Evolutionary conservation across 2,329 filamentous ascomycete species (phyloP).

Genomic region (Diplodia sapinea): DNA sequence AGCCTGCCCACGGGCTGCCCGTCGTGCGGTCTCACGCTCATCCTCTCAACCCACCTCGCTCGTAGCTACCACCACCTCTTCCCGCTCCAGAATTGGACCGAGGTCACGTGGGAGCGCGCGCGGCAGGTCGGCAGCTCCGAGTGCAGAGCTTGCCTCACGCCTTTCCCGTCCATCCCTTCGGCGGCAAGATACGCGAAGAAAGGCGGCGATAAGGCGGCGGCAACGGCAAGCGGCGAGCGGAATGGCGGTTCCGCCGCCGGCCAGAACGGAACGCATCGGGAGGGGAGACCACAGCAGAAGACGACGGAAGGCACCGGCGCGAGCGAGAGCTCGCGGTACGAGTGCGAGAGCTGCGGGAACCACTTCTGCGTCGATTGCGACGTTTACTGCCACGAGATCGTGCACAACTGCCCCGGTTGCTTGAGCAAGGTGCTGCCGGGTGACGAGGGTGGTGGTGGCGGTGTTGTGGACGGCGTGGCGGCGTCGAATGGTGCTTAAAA

Average conservation of each 20-base stretch:
- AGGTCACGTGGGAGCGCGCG: constrained; percentile 83
- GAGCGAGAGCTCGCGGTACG: constrained; percentile 86
- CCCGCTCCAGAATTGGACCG: constrained; percentile 79
- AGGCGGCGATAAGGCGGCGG: not conserved
- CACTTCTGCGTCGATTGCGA: constrained; percentile 99
- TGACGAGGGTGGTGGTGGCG: not conserved
- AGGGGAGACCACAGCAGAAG: constrained; percentile 34
- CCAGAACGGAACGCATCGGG: constrained; percentile 30
- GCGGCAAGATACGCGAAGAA: constrained; percentile 31
- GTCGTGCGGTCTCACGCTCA: constrained; percentile 86
- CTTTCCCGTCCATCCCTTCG: constrained; percentile 66
- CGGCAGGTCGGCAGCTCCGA: constrained; percentile 52
- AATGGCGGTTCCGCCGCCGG: not conserved
- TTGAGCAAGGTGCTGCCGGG: constrained; percentile 50
- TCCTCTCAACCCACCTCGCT: constrained; percentile 73
- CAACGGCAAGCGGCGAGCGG: constrained; percentile 29
- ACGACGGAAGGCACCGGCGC: constrained; percentile 62
- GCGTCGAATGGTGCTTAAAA: not conserved
- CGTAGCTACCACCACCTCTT: constrained; percentile 49
- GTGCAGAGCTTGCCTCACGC: constrained; percentile 78
- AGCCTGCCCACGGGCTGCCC: constrained; percentile 88
- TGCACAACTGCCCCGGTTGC: constrained; percentile 96
- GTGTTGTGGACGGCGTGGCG: not conserved
- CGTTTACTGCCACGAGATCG: constrained; percentile 88
- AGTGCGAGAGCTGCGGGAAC: constrained; percentile 81